These are phyloP conservation scores for Aegilops tauschii DNA, from an alignment of 176 grass and related monocot species.

Conservation along the genomic window DNA sequence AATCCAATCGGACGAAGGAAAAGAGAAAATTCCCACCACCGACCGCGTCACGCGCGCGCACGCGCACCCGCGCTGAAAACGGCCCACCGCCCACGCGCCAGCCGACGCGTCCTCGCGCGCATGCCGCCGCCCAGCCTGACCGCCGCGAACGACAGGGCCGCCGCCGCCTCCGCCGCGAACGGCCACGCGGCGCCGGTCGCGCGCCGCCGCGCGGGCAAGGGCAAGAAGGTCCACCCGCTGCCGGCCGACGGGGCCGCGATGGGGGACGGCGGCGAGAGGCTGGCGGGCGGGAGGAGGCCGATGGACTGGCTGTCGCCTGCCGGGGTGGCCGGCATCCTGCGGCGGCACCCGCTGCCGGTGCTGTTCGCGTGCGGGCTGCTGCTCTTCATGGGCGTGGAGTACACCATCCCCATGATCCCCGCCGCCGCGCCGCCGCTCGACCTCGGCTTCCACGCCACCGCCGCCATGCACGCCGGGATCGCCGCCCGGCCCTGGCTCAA, in stretches of 20 bases:
- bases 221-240: conserved; percentile 20
- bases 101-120: not conserved
- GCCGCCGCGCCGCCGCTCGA: conserved; percentile 64
- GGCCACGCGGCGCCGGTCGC: not conserved
- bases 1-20: not conserved
- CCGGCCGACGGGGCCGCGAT: not conserved
- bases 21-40: not conserved
- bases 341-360: conserved; percentile 55
- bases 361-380: conserved; percentile 56
- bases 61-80: not conserved
- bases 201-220: conserved; percentile 19
- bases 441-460: conserved; percentile 64
- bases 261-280: not conserved
- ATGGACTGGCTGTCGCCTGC: conserved; percentile 25
- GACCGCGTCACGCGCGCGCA: conserved; percentile 3
- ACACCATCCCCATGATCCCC: conserved; percentile 79
- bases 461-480: conserved; percentile 47
- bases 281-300: not conserved
- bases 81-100: not conserved
- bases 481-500: conserved; percentile 62
- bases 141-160: not conserved
- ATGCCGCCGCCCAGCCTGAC: conserved; percentile 51
- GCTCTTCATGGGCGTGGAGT: conserved; percentile 92
- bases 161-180: not conserved
- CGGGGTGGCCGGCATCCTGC: conserved; percentile 5